Evolutionary conservation across 345 rosid species (phyloP).

Genomic region (Eucalyptus brandiana): DNA sequence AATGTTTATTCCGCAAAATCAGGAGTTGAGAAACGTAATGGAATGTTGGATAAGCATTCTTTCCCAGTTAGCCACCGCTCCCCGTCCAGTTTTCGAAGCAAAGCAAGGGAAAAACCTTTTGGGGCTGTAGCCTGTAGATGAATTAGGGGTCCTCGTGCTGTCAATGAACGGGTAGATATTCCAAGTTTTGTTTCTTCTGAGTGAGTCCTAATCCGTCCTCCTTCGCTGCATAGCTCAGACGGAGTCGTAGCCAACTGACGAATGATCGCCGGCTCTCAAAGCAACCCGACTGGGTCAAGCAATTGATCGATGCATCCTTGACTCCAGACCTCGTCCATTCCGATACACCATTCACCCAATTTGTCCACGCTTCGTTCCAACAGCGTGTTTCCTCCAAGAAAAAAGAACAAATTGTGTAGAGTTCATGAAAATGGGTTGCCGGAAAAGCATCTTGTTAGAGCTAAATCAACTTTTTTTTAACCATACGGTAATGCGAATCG

Average conservation of each 20-base stretch:
- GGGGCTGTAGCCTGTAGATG: background rate
- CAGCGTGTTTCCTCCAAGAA: background rate
- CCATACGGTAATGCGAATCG: background rate
- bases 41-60: background rate
- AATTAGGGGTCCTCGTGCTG: background rate
- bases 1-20: background rate
- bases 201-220: background rate
- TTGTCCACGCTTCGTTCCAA: background rate
- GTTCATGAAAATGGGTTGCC: background rate
- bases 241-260: background rate
- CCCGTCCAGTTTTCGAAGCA: background rate
- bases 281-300: background rate
- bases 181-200: background rate
- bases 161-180: background rate
- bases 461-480: background rate
- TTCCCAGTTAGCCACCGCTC: background rate
- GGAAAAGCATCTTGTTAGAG: background rate
- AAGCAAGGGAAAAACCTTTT: background rate
- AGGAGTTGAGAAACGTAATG: background rate
- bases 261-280: background rate
- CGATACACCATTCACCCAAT: background rate
- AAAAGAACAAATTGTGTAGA: background rate
- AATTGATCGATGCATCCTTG: background rate
- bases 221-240: background rate
- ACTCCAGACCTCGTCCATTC: background rate